phyloP scores from a whole-genome alignment of 352 stramenopile species.

The Phytophthora megakarya region DNA sequence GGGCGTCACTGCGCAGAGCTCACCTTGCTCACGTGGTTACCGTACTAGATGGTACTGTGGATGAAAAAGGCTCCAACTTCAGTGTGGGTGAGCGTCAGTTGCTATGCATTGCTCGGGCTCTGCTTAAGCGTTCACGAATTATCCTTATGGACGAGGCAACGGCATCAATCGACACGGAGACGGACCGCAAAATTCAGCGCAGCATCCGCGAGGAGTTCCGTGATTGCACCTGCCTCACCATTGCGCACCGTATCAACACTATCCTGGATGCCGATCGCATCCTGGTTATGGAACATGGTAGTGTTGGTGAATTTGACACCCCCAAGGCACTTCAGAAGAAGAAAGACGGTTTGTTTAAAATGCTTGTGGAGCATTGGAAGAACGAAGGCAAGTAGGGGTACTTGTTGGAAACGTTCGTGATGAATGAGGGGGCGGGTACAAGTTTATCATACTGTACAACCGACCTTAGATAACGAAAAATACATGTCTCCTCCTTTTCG shows the following conservation, averaged over 20 bases:
- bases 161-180: constrained; percentile 88
- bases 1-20: constrained; percentile 79
- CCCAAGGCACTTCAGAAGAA: constrained; percentile 77
- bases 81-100: constrained; percentile 96
- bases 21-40: constrained; percentile 75
- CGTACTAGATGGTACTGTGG: constrained; percentile 50
- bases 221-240: constrained; percentile 94
- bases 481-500: constrained; percentile 2
- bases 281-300: constrained; percentile 94
- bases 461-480: constrained; percentile 14
- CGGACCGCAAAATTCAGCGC: constrained; percentile 90
- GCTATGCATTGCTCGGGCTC: constrained; percentile 94
- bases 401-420: too few species aligned
- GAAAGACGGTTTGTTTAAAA: constrained; percentile 71
- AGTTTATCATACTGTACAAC: too few species aligned
- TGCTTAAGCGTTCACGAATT: constrained; percentile 92
- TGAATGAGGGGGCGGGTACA: too few species aligned
- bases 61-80: constrained; percentile 95
- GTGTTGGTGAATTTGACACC: constrained; percentile 94
- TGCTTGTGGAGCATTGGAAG: constrained; percentile 79
- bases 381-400: constrained; percentile 43
- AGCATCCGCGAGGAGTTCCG: constrained; percentile 94
- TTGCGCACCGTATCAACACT: constrained; percentile 97
- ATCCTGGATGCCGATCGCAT: constrained; percentile 96
- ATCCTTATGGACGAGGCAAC: constrained; percentile 99